Percentiles rank a stretch among this genome's conserved stretches.
These are phyloP conservation scores for Lophium mytilinum DNA, from an alignment of 495 filamentous ascomycete species.

Conservation along the genomic window DNA sequence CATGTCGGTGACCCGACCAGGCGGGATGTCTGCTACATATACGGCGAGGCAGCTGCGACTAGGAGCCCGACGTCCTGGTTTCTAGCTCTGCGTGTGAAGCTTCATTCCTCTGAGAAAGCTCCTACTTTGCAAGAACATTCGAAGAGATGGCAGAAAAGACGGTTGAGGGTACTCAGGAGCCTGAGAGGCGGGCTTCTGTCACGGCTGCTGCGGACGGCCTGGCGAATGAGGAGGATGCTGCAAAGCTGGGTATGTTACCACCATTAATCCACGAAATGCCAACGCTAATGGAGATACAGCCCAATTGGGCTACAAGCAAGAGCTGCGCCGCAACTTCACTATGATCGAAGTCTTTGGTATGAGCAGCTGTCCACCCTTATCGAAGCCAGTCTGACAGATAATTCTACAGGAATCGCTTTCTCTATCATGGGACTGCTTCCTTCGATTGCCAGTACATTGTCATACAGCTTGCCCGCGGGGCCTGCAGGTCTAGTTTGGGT, in stretches of 20 bases:
- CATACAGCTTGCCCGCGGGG: slow-evolving; percentile 59
- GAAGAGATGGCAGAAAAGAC: neutral
- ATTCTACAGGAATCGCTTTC: slow-evolving; percentile 48
- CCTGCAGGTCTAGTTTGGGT: slow-evolving; percentile 66
- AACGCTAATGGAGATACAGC: slow-evolving; percentile 28
- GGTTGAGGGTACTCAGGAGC: neutral
- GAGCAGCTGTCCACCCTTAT: neutral
- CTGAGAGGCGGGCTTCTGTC: slow-evolving; percentile 13
- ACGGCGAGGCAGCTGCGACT: too few relatives aligned
- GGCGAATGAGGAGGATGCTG: slow-evolving; percentile 32
- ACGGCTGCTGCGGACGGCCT: slow-evolving; percentile 21
- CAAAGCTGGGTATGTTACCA: slow-evolving; percentile 24
- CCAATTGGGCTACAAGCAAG: slow-evolving; percentile 62
- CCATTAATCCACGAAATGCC: neutral
- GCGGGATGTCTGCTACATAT: too few relatives aligned
- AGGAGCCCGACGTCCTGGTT: too few relatives aligned
- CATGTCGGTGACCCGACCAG: too few relatives aligned
- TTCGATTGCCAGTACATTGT: slow-evolving; percentile 57
- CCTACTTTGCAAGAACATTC: too few relatives aligned
- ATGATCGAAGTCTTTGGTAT: slow-evolving; percentile 56
- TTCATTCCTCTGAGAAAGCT: too few relatives aligned
- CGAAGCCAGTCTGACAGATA: slow-evolving; percentile 4
- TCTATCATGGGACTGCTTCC: slow-evolving; percentile 67
- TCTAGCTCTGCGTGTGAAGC: too few relatives aligned
- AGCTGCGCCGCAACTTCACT: slow-evolving; percentile 57